Base-by-base conservation (phyloP, 768 basidiomycete species). In the Lactarius hengduanensis region DNA sequence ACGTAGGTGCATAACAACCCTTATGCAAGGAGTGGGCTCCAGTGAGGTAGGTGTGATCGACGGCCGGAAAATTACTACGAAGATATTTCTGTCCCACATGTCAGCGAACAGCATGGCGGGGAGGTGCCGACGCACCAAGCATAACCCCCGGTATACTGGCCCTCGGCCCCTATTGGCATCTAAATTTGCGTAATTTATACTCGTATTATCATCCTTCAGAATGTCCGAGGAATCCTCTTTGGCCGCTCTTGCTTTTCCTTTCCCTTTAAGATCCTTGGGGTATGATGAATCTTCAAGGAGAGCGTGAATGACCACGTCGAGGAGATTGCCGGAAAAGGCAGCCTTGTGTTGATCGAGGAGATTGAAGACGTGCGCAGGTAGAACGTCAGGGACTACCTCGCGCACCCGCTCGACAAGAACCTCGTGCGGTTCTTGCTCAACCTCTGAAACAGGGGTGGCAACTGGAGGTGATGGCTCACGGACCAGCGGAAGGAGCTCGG, bases 321-420 rank as follows among this genome's bases (percentile, higher is more conserved):
- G 78, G 50, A 84, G 80, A 16, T 77, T 69, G 1, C 78, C 77
- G 4, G 70, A 63, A 53, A 78, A 75, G 4, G 75, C 70, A 4
- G 78, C 75, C 34, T 82, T 72, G 67, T 82, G 77, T 54, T 79
- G 72, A 43, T 79, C 75, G 36, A 90, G 72, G 38, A 90, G 83
- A 1, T 73, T 67, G 28, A 79, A 72, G 15, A 82, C 82, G 69
- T 91, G 81, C 3, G 79, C 70, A 0, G 86, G 84, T 26, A 82
- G 79, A 28, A 91, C 87, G 70, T 91, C 88, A 0, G 91, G 91
- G 15, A 91, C 74, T 55, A 92, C 82, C 71, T 90, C 88, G 43
- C 89, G 77, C 36, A 91, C 79, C 50, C 80, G 84, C 1, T 83
- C 80, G 36, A 88, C 66, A 54, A 72, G 75, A 20, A 40, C 70